Evolutionary conservation across 2,329 filamentous ascomycete genomes (phyloP), one percentile per base, ranked within the genome.

Genomic region (Beauveria pseudobassiana): DNA sequence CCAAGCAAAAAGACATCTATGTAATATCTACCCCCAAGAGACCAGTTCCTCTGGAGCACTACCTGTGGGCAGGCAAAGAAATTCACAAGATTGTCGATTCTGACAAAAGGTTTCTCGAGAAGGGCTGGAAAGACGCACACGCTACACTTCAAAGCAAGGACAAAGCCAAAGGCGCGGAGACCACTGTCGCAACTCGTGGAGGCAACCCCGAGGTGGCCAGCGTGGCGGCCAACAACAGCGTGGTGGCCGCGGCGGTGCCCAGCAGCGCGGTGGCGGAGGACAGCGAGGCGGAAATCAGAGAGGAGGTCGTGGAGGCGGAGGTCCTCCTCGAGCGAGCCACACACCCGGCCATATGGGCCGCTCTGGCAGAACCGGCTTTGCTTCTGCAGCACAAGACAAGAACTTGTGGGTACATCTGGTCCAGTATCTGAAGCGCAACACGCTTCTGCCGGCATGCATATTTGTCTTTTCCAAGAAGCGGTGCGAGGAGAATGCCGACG

Each of bases 401-500:
- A 98, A 93, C 64, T 82, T 97, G 8, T 99, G 95, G 95, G 93
- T 98, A 42, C 91, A 97, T 70, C 83, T 99, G 45, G 92, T 99
- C 3, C 91, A 96, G 69, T 92, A 91, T 74, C 80, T 99, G 59
- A 90, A 87, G 69, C 96, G 96, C 73, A 86, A 92, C 58, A 91
- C 86, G 54, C 81, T 99, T 4, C 83, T 99, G 3, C 95, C 95
- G 0, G 91, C 90, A 9, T 98, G 93, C 73, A 96, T 99, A 67
- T 99, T 99, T 71, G 93, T 99, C 61, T 99, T 99, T 75, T 99
- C 95, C 3, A 99, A 98, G 78, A 96, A 95, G 75, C 83, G 95
- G 58, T 98, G 95, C 69, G 95, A 99, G 74, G 92, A 98, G 71
- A 99, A 98, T 72, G 95, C 95, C 0, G 91, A 97, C 72, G 93